Percentiles rank a stretch among this genome's conserved stretches.
These are phyloP conservation scores for Solanum medicagineum DNA, from an alignment of 257 asterid genomes.

Conservation along the genomic window DNA sequence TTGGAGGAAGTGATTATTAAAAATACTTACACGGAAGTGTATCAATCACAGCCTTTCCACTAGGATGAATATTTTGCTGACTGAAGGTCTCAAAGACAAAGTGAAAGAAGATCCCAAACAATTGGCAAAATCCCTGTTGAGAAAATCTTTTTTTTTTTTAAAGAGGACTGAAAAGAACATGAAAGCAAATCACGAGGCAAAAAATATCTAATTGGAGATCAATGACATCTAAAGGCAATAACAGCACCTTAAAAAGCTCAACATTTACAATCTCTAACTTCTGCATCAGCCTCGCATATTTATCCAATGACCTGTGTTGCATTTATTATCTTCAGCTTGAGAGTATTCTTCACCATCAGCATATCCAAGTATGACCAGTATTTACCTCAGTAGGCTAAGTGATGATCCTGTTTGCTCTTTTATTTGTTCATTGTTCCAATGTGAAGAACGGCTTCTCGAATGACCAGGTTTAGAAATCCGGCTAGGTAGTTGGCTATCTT, in stretches of 20 bases:
- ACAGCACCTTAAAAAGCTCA: constrained; percentile 78
- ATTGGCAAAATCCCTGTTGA: constrained; percentile 83
- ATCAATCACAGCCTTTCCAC: constrained; percentile 48
- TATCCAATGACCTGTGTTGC: constrained; percentile 79
- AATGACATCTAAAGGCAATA: constrained; percentile 1
- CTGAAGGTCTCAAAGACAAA: constrained; percentile 69
- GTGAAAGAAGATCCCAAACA: constrained; percentile 88
- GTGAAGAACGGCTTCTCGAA: constrained; percentile 44
- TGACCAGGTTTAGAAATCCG: constrained; percentile 57
- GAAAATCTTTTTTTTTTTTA: not conserved
- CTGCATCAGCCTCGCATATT: constrained; percentile 96
- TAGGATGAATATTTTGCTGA: constrained; percentile 40
- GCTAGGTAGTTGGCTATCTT: constrained; percentile 99
- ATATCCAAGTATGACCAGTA: constrained; percentile 7
- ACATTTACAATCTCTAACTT: constrained; percentile 82
- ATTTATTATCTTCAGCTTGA: constrained; percentile 18
- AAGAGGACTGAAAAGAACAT: not conserved
- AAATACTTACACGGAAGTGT: constrained; percentile 59
- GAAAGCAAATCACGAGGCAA: constrained; percentile 1
- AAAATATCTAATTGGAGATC: not conserved
- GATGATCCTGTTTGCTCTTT: constrained; percentile 87
- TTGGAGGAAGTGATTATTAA: not conserved
- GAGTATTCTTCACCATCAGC: constrained; percentile 1
- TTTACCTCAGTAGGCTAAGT: constrained; percentile 75
- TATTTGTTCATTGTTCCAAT: constrained; percentile 48